These are phyloP conservation scores for Eimeria zaria DNA, from an alignment of 169 alveolate species.

Conservation along the genomic window DNA sequence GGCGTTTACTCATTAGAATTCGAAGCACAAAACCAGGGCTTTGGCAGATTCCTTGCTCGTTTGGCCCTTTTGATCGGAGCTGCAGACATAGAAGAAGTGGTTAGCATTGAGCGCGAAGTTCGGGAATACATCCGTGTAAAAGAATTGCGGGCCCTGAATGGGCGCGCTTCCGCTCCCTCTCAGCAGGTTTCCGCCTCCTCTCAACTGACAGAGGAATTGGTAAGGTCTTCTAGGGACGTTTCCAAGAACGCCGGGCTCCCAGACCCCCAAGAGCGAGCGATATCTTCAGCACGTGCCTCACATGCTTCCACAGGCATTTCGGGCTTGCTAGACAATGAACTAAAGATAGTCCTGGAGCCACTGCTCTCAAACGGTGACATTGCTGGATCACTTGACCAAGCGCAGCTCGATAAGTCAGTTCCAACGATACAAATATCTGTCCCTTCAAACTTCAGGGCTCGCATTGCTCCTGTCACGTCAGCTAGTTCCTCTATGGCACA, in stretches of 20 bases:
- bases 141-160: background rate
- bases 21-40: constrained; percentile 65
- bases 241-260: background rate
- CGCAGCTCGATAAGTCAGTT: background rate
- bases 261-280: background rate
- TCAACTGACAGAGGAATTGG: background rate
- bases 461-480: background rate
- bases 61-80: constrained; percentile 64
- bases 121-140: constrained; percentile 46
- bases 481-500: constrained; percentile 13
- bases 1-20: constrained; percentile 55
- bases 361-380: background rate
- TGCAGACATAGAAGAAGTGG: constrained; percentile 68
- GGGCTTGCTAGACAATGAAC: background rate
- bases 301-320: background rate
- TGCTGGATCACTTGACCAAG: background rate
- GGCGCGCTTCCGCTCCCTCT: background rate
- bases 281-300: background rate
- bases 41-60: constrained; percentile 61
- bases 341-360: constrained; percentile 67
- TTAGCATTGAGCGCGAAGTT: constrained; percentile 48
- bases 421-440: constrained; percentile 39
- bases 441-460: constrained; percentile 71
- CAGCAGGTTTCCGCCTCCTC: background rate
- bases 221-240: background rate